Base-by-base conservation (phyloP, 2,329 filamentous ascomycete genomes). In the Beauveria sp. region DNA sequence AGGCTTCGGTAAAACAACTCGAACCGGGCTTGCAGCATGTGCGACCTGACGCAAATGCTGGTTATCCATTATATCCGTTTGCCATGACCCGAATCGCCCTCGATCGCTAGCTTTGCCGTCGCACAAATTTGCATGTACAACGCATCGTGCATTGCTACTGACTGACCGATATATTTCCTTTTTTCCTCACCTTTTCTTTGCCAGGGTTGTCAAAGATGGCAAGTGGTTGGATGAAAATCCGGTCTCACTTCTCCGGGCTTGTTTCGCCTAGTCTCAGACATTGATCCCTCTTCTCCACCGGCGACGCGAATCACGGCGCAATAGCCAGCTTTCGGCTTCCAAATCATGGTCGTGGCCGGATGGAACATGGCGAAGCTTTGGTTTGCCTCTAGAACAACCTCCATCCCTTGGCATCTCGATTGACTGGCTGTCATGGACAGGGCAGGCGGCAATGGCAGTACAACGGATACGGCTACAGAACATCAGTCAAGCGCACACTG, bases 251-350 rank as follows among this genome's bases (percentile, higher is more conserved):
- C 24, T 48, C 20, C 50, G 20, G 40, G 26, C 38, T 24, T 40
- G n/a, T 40, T 60, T 49, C 40, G 57, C 43, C 16, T 3, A 14
- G 57, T 60, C 57, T 60, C 57, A 60, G 57, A 60, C 57, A 52
- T 48, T 24, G 40, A 24, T 31, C 26, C 24, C 40, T 46, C 9
- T 16, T 5, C 24, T 10, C 12, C 14, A 18, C 48, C 16, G 22
- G 28, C 31, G 22, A 20, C 26, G 38, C 26, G 48, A 26, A 60
- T 60, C 18, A 34, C 38, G 22, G 31, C 22, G 14, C 16, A 20
- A n/a, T 20, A 24, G 18, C 46, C 34, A 51, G 31, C 45, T 31
- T 31, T 42, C 56, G 56, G 46, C 26, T 53, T 43, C 26, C 49
- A 53, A 53, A 46, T 45, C 38, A 46, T 12, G 38, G 4, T 18